Evolutionary conservation across 768 basidiomycete species (phyloP), one percentile per base, ranked within the genome.

Genomic region (Kwoniella mangroviensis): DNA sequence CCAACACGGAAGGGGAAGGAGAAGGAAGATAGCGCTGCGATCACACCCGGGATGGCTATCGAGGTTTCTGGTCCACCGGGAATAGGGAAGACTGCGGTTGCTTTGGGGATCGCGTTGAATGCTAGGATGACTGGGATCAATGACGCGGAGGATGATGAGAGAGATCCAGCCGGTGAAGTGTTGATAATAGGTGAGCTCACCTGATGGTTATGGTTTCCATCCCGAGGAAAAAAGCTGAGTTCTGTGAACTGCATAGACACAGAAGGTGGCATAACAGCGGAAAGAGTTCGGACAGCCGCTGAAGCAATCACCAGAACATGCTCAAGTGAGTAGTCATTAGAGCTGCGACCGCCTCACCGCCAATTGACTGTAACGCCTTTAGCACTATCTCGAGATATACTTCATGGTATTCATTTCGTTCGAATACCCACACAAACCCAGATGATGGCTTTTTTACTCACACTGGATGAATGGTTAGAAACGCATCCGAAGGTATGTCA

Each of bases 31-130:
- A 45, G 64, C 21, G 77, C 72, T 6, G 67, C 73, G 11, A 69
- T 81, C 34, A 41, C 51, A 6, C 81, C 79, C 15, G 81, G 82
- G 5, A 78, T 77, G 75, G 63, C 72, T 1, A 41, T 82, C 3
- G 81, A 82, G 67, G 64, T 83, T 19, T 72, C 78, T n/a, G 74
- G 77, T 19, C 81, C 82, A 24, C 82, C 82, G 0, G 82, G 82
- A 6, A 68, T 71, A 19, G 82, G 82, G 2, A 83, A 83, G 67
- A 81, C 81, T 13, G 17, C 69, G 7, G 12, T 82, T 22, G 68
- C 70, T 12, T 17, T 81, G 4, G 73, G 59, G 1, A 55, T 80
- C 19, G 75, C 69, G 4, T 41, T 81, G 45, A 74, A 68, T 64
- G 81, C 77, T 2, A 67, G 79, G 40, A 53, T 74, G 67, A 61